Base-by-base conservation (phyloP, 106 monocot species). In the Dendrobium catenatum region DNA sequence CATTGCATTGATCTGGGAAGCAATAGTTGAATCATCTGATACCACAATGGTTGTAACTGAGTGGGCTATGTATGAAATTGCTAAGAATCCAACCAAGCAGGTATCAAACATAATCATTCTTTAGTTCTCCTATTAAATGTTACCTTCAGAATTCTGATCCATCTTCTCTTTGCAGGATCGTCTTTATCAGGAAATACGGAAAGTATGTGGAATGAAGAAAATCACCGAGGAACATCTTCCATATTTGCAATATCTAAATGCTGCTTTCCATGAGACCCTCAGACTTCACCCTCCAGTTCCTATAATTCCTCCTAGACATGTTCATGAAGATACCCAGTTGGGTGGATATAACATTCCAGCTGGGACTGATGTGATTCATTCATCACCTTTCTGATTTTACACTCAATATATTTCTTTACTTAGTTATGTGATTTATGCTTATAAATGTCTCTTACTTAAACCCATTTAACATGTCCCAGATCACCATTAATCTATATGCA, bases 41-140 rank as follows among this genome's bases (percentile, higher is more conserved):
- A 95, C 98, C 49, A 93, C 95, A 33, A 42, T 89, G 81, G 88
- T 91, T 51, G 84, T 87, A 49, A 91, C 89, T 1, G 98, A 98
- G 79, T 98, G 98, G 98, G 94, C 93, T 56, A 90, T 98, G 89
- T 98, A 88, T 91, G 92, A 98, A 82, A 93, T 98, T 75, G 88
- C 95, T 40, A 95, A 88, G 82, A 87, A 93, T 79, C 91, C 80
- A 55, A 75, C 79, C 51, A 84, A 48, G 67, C 98, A 98, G 98
- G 97, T 37, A 37, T 37, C 37, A 37, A 37, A 37, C 37, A 37
- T 37, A 37, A 37, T 37, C 3, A 37, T 37, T 37, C 37, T 37
- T 37, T 37, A 2, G 16, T 15, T 51, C 51, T 51, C 51, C 13
- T 51, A 15, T 11, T 51, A 51, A 51, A 51, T 13, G 15, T 51